These are phyloP conservation scores for Colletotrichum magnum DNA, from an alignment of 2,329 filamentous ascomycete species.

Conservation along the genomic window DNA sequence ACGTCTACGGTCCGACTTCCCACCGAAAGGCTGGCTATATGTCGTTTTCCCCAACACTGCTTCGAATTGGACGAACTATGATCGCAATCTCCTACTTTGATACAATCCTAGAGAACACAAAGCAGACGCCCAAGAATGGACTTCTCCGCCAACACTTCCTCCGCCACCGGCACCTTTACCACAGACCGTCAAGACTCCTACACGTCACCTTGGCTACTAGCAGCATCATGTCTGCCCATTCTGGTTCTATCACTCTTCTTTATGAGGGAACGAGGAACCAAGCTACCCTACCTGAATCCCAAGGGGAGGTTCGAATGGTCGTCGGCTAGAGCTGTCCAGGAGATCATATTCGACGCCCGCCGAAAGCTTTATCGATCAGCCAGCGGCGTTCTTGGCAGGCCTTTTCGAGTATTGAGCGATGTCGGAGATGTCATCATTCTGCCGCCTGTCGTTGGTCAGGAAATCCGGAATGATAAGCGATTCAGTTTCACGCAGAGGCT, in stretches of 20 bases:
- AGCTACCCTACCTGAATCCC: constrained; percentile 17
- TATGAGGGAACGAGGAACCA: not conserved
- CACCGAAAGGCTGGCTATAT: not conserved
- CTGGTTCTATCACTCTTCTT: not conserved
- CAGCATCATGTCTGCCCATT: constrained; percentile 4
- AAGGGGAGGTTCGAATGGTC: constrained; percentile 19
- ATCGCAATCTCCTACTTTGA: not conserved
- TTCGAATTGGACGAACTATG: not conserved
- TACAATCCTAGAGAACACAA: not conserved
- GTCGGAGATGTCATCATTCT: constrained; percentile 14
- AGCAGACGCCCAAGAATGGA: not conserved
- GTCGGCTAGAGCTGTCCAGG: constrained; percentile 1
- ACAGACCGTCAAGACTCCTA: not conserved
- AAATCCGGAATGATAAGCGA: constrained; percentile 17
- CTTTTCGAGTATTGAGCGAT: constrained; percentile 9
- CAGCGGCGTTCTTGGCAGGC: not conserved
- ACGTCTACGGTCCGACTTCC: constrained; percentile 3
- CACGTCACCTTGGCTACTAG: constrained; percentile 3
- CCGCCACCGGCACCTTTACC: not conserved
- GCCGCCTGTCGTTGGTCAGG: not conserved
- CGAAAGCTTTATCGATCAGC: constrained; percentile 1
- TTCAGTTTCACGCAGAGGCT: constrained; percentile 17
- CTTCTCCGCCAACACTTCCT: constrained; percentile 1
- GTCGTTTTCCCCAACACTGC: not conserved
- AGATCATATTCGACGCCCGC: constrained; percentile 2